A percentile compares a stretch with the other conserved stretches of the same genome.
phyloP scores from a whole-genome alignment of 805 yeast species.

The Sugiyamaella qingdaonensis region DNA sequence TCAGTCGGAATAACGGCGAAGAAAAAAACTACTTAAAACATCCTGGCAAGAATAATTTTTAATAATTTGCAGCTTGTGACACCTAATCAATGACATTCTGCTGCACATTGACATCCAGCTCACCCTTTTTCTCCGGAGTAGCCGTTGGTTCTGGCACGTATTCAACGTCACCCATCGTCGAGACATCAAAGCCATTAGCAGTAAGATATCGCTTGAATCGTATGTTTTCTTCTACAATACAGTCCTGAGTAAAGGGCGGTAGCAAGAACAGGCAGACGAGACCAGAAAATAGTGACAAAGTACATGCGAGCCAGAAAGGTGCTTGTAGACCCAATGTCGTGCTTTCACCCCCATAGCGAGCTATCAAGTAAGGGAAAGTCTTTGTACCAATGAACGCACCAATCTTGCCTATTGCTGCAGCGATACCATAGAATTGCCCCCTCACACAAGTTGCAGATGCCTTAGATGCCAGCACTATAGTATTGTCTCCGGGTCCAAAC shows the following conservation, averaged over 20 bases:
- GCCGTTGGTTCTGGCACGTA: not conserved
- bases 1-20: too few species aligned
- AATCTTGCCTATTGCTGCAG: conserved; percentile 85
- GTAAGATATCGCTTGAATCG: conserved; percentile 62
- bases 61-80: too few species aligned
- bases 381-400: conserved; percentile 91
- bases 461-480: conserved; percentile 81
- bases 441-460: conserved; percentile 80
- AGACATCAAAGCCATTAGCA: conserved; percentile 64
- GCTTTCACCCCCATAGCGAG: conserved; percentile 45
- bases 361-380: conserved; percentile 75
- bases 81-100: not conserved
- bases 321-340: conserved; percentile 56
- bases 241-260: conserved; percentile 79
- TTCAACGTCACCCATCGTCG: conserved; percentile 44
- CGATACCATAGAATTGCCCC: conserved; percentile 84
- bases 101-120: not conserved
- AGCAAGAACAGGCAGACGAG: conserved; percentile 60
- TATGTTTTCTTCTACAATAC: conserved; percentile 72
- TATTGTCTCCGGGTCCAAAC: conserved; percentile 90
- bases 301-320: conserved; percentile 77
- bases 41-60: too few species aligned
- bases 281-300: conserved; percentile 69
- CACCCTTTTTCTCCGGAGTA: not conserved
- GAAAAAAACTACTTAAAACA: too few species aligned